Evolutionary conservation across 2,329 filamentous ascomycete species (phyloP), one percentile per base, ranked within the genome.

Genomic region (Ceratocystis cacaofunesta): DNA sequence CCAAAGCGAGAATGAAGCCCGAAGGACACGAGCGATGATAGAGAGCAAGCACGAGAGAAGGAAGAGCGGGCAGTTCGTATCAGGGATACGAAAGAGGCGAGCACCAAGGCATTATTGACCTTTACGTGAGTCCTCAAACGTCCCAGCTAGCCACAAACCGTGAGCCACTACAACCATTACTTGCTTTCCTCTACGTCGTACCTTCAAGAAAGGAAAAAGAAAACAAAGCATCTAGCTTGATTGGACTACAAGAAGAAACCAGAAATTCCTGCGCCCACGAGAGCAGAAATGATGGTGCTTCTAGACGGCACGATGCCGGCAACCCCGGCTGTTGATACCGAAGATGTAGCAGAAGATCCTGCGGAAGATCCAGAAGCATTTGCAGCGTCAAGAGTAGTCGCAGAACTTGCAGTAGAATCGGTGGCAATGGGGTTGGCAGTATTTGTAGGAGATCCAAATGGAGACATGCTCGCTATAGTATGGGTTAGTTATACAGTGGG

Each of bases 191-290:
- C 15, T 5, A 32, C 17, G 7, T n/a, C 28, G 32, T 22, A 8
- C 58, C 41, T 32, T 61, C 17, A 55, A 41, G 25, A 52, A 58
- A 10, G 17, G n/a, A 58, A 22, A 32, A 32, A n/a, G 17, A 19
- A 32, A 28, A 15, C 10, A 25, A 28, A 52, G 48, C 48, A 52
- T 52, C 48, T 17, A 58, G 55, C 25, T 36, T n/a, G 15, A 7
- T 32, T 8, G 28, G 55, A 58, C 28, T 61, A 65, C 17, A 65
- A 52, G 44, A 44, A 43, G 22, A 65, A 8, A 28, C 63, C 63
- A 22, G 30, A 30, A 41, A 65, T 46, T 36, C 63, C 63, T 32
- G 55, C 63, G 15, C 55, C 63, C 22, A 52, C 3, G 32, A 62
- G 28, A 57, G 57, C 64, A 32, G 58, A 65, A 15, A 65, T 22